phyloP scores from a whole-genome alignment of 495 filamentous ascomycete genomes.

The Neurospora discreta region DNA sequence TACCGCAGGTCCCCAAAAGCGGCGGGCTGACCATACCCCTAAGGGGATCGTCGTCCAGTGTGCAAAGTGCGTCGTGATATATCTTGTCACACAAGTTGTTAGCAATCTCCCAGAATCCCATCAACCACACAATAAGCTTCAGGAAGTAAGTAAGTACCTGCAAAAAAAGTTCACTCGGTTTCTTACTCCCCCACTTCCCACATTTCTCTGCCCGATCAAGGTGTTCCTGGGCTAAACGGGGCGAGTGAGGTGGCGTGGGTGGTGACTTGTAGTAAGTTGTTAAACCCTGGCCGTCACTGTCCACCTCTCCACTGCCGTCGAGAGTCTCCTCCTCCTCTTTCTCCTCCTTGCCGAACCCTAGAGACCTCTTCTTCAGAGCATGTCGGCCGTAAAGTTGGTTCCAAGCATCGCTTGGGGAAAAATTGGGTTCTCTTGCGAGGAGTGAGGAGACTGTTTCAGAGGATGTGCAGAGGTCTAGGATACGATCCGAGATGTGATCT shows the following conservation, averaged over 20 bases:
- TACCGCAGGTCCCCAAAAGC: slow-evolving; percentile 58
- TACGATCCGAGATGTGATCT: slow-evolving; percentile 10
- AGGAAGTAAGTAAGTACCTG: slow-evolving; percentile 26
- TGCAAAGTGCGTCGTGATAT: slow-evolving; percentile 53
- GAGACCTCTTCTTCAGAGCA: slow-evolving; percentile 8
- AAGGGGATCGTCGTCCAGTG: slow-evolving; percentile 44
- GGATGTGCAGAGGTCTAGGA: slow-evolving; percentile 35
- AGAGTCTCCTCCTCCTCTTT: not conserved
- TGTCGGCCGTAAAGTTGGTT: slow-evolving; percentile 40
- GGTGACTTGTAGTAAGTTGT: not conserved
- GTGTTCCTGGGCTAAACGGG: slow-evolving; percentile 20
- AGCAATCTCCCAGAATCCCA: not conserved
- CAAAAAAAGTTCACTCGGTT: slow-evolving; percentile 58
- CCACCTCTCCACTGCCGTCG: not conserved
- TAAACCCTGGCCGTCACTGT: not conserved
- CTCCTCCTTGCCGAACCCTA: not conserved
- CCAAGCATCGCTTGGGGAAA: slow-evolving; percentile 42
- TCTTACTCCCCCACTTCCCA: slow-evolving; percentile 54
- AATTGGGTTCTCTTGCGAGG: slow-evolving; percentile 35
- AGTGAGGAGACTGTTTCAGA: slow-evolving; percentile 44
- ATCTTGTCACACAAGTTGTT: slow-evolving; percentile 32
- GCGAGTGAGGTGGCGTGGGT: not conserved
- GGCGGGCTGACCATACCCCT: slow-evolving; percentile 54
- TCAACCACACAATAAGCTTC: not conserved
- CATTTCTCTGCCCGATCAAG: slow-evolving; percentile 44